Percentiles rank a stretch among this genome's conserved stretches.
Conservation (phyloP, 768 basidiomycete species). For the Tubosaeta sp. region DNA sequence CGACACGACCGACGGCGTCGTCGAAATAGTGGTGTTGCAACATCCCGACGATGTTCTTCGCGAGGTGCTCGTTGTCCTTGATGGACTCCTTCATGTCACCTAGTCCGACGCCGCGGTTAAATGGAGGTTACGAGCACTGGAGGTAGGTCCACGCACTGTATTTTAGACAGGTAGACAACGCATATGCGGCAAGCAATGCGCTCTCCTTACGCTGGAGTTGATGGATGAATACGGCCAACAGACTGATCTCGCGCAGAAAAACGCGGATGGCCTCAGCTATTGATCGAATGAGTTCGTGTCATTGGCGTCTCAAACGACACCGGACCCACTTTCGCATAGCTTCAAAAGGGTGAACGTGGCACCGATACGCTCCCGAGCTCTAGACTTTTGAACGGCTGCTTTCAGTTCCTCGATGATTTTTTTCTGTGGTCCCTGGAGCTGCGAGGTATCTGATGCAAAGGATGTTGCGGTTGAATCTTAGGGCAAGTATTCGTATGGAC, state of each 20-base stretch:
- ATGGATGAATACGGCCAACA: constrained; percentile 10
- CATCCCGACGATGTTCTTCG: constrained; percentile 21
- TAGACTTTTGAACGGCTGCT: neutral
- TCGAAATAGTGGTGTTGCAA: constrained; percentile 22
- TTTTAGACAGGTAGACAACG: constrained; percentile 14
- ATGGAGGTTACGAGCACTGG: neutral
- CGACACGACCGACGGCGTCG: constrained; percentile 19
- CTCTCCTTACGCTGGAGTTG: constrained; percentile 13
- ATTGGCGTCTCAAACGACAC: neutral
- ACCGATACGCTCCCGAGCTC: constrained; percentile 16
- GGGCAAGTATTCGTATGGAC: neutral
- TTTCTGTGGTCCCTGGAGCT: neutral
- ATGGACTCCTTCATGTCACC: constrained; percentile 14
- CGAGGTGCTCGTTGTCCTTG: constrained; percentile 3
- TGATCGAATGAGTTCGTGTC: neutral
- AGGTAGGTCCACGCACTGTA: constrained; percentile 4
- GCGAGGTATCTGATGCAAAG: constrained; percentile 1
- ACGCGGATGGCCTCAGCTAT: constrained; percentile 4
- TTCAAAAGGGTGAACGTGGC: constrained; percentile 21
- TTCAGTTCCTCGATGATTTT: constrained; percentile 13
- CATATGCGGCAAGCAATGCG: constrained; percentile 20
- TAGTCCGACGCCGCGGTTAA: neutral
- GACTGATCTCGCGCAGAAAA: constrained; percentile 4
- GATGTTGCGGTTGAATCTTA: neutral
- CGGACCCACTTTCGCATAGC: constrained; percentile 16